Evolutionary conservation across 1,139 yeast species (phyloP), one percentile per base, ranked within the genome.

Genomic region (Saccharomyces hybrid): DNA sequence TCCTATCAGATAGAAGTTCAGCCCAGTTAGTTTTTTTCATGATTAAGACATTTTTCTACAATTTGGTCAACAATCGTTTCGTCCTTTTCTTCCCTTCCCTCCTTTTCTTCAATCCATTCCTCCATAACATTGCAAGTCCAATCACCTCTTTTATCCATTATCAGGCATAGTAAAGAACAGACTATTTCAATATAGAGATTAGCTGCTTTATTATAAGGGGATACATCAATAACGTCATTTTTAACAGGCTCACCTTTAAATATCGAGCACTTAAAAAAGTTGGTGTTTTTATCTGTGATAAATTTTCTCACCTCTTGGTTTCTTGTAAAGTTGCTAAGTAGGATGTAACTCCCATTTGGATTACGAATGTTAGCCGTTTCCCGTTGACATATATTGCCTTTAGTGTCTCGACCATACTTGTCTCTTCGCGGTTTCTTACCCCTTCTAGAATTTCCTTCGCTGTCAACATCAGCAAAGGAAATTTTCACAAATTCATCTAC

Each of bases 371-470:
- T 38, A 19, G 44, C 6, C n/a, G 11, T 19, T 19, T 38, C 26
- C 16, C 3, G 24, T 11, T 38, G 24, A 12, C n/a, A 38, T 19
- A 38, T 24, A 12, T 38, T 38, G 6, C n/a, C 12, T 9, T 9
- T 19, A 6, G 19, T 11, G 3, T 9, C 26, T 38, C 11, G 44
- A 12, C 19, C 19, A 11, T 38, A 16, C 5, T 4, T 38, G 5
- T 19, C 26, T 7, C 11, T 16, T 11, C n/a, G 11, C 9, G 12
- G 7, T 24, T 16, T 9, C 44, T 11, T 24, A 8, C 4, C 11
- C 11, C 32, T 48, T 61, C 71, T 60, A 49, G 69, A 56, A 73
- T 76, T 59, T 74, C 72, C 14, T 75, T 80, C 58, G 34, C 47
- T 47, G 7, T 58, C 63, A 58, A 60, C 56, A 16, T 54, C 54